phyloP scores from a whole-genome alignment of 345 rosid species.

The Acer campestre region DNA sequence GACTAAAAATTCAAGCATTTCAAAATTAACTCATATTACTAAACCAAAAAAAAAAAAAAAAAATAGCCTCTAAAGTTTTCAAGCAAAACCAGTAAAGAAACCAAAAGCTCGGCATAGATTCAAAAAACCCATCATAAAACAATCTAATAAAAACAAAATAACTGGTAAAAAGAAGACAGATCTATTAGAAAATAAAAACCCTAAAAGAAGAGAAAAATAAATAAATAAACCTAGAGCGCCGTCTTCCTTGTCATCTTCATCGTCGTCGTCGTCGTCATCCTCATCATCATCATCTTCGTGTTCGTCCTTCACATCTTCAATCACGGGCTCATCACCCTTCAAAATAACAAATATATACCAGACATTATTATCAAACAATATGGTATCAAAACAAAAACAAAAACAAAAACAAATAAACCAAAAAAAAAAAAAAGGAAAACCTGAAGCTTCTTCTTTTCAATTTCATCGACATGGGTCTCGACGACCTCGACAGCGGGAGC shows the following conservation, averaged over 20 bases:
- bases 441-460: conserved; percentile 40
- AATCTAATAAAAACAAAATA: not conserved
- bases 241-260: conserved; percentile 64
- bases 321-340: conserved; percentile 55
- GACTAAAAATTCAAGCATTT: not conserved
- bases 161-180: too few relatives aligned
- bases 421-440: conserved; percentile 12
- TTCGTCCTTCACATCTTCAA: conserved; percentile 77
- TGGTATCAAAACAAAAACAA: not conserved
- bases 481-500: conserved; percentile 55
- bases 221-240: conserved; percentile 50
- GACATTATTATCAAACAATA: not conserved
- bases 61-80: not conserved
- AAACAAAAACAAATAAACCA: not conserved
- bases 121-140: conserved; percentile 8
- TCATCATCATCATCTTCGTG: conserved; percentile 65
- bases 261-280: conserved; percentile 64
- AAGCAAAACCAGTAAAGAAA: not conserved
- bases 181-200: too few relatives aligned
- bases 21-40: not conserved
- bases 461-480: conserved; percentile 39
- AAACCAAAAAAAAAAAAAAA: too few relatives aligned
- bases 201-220: not conserved
- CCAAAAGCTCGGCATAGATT: not conserved
- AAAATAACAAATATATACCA: not conserved